Evolutionary conservation across 2,329 filamentous ascomycete genomes (phyloP).

Genomic region (Apiospora kogelbergensis): DNA sequence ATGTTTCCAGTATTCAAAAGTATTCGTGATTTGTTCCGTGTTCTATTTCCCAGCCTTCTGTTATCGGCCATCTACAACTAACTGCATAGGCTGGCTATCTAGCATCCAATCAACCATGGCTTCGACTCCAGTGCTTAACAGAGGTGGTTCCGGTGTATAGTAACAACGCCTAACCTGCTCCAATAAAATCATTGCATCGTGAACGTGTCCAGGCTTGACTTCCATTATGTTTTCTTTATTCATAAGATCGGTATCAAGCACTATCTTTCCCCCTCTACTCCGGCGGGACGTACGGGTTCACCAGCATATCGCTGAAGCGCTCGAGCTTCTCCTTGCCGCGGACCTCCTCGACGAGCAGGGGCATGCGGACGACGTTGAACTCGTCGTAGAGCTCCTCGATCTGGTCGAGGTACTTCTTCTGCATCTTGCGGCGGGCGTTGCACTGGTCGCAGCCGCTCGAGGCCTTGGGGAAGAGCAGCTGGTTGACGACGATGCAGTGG

Average conservation of each 20-base stretch:
- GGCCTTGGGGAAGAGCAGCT: conserved; percentile 87
- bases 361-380: conserved; percentile 99
- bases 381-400: conserved; percentile 98
- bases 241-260: background rate
- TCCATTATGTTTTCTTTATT: background rate
- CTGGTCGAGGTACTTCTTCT: conserved; percentile 98
- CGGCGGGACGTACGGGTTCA: conserved; percentile 73
- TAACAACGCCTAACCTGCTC: background rate
- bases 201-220: background rate
- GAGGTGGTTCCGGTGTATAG: background rate
- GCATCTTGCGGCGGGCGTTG: conserved; percentile 93
- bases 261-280: conserved; percentile 25
- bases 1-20: background rate
- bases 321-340: conserved; percentile 92
- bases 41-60: background rate
- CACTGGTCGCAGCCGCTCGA: conserved; percentile 91
- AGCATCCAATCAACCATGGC: background rate
- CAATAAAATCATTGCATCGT: background rate
- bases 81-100: background rate
- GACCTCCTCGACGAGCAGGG: conserved; percentile 91
- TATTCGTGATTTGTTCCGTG: background rate
- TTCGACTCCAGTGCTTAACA: background rate
- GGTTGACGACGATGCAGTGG: conserved; percentile 96
- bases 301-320: conserved; percentile 83
- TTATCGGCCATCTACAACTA: background rate